Base-by-base conservation (phyloP, 2,329 filamentous ascomycete genomes). In the Drechslera avenae region DNA sequence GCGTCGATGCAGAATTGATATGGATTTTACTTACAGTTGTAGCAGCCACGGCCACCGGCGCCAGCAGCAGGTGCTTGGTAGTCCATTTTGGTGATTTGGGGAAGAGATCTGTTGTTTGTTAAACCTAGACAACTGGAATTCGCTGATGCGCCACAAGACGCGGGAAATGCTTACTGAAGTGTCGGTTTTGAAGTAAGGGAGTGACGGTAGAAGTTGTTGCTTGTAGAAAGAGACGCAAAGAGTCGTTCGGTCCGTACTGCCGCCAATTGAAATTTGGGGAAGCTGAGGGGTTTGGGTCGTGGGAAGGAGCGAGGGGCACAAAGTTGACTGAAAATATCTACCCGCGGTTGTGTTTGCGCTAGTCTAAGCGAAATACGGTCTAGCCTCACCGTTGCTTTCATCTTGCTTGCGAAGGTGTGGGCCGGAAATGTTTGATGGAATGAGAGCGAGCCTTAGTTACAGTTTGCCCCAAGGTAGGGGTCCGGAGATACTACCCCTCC, bases 31-130 rank as follows among this genome's bases (percentile, higher is more conserved):
- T 62, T 68, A 75, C 72, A 75, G 69, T 75, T 75, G 71, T 74
- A 75, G 68, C 72, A 75, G 60, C 72, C 72, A 56, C 72, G 71
- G 62, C 70, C 66, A 51, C 71, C 70, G 53, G 64, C 67, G 52
- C 63, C 68, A 56, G 65, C 60, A 56, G 60, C 59, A 51, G 63
- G 63, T 60, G 69, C 69, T 57, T 67, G 64, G 59, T 71, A 74
- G 50, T 73, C 69, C 72, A 74, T 74, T 33, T 62, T 58, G 16
- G 39, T 55, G 46, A 52, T 55, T 59, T 48, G 47, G 56, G 51
- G 44, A 59, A 56, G 48, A 47, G 54, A 64, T 53, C 66, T 72
- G 46, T 34, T n/a, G 14, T 21, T 32, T 50, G 54, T 69, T 46
- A 70, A 60, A 49, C 52, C 68, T 46, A 68, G 61, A 49, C 53